Conservation (phyloP, 176 grass and related monocot genomes). For the Saccharum spontaneum region DNA sequence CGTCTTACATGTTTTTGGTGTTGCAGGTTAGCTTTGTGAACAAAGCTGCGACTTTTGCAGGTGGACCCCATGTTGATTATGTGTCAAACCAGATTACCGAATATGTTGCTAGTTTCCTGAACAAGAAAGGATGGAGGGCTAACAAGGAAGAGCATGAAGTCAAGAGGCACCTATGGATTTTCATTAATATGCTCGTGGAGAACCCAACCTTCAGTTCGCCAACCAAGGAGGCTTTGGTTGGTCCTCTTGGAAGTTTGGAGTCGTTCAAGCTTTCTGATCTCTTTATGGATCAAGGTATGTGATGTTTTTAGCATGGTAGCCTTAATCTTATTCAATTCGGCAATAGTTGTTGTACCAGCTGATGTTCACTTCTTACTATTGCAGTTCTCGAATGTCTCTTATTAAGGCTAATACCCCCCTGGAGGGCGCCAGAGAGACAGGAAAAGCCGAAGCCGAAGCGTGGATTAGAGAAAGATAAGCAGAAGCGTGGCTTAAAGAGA, state of each 20-base stretch:
- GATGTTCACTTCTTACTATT: too few relatives aligned
- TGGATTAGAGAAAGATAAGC: too few relatives aligned
- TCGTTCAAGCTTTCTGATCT: conserved; percentile 60
- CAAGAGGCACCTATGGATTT: conserved; percentile 75
- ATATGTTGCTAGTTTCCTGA: conserved; percentile 45
- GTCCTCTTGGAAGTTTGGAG: conserved; percentile 69
- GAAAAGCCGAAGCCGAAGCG: too few relatives aligned
- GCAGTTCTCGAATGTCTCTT: too few relatives aligned
- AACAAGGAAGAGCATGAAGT: conserved; percentile 44
- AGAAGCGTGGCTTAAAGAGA: too few relatives aligned
- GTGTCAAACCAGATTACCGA: conserved; percentile 63
- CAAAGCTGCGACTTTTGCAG: conserved; percentile 60
- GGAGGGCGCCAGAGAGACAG: too few relatives aligned
- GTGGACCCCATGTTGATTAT: conserved; percentile 76
- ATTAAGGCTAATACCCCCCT: too few relatives aligned
- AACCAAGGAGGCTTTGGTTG: conserved; percentile 68
- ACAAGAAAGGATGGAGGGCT: conserved; percentile 62
- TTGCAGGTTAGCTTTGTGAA: conserved; percentile 86
- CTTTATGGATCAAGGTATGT: conserved; percentile 68
- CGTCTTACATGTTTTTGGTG: neutral
- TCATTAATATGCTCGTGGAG: conserved; percentile 71
- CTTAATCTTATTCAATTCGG: neutral
- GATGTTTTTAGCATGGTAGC: neutral
- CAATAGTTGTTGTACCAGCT: too few relatives aligned
- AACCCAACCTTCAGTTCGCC: conserved; percentile 88